Evolutionary conservation across 805 yeast species (phyloP), one percentile per base, ranked within the genome.

Genomic region (Myxozyma nipponensis): DNA sequence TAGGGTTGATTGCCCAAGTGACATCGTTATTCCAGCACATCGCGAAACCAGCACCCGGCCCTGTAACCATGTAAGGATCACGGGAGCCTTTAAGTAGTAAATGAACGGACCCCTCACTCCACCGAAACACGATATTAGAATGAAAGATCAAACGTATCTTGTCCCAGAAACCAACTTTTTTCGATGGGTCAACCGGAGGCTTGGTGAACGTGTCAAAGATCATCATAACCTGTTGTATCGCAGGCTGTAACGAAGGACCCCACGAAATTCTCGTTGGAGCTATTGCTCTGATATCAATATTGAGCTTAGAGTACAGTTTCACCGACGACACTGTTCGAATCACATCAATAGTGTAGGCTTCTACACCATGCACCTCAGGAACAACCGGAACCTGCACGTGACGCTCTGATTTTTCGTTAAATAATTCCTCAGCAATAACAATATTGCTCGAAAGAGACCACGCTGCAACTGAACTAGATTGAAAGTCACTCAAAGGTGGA

Each of bases 81-180:
- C 81, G 74, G 0, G 91, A 79, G 1, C 95, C 58, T 22, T 54
- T 54, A 62, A 69, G 57, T 35, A 64, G 50, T 10, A 71, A 56
- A 47, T 65, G 63, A n/a, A 71, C 63, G 3, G 70, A 77, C 1
- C 76, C 70, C 21, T 77, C 66, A 2, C 68, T 36, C 58, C 58
- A 54, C 1, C 44, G 63, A 48, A 88, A 72, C 1, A 66, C 67
- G 46, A 83, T 67, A 18, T 78, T 76, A 0, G 95, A 95, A 69
- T 90, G 97, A 59, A 88, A 70, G 15, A 84, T 73, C 25, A 82
- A 74, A 44, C 96, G 71, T 24, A 88, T 67, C 64, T 89, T 91
- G 67, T 90, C 98, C 98, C 98, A 90, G 59, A 89, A 82, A 0
- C 98, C 98, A 13, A 88, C 69, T 59, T 84, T 84, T 2, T 79